Conservation (phyloP, 2,329 filamentous ascomycete genomes). For the Sarocladiaceae sp. region DNA sequence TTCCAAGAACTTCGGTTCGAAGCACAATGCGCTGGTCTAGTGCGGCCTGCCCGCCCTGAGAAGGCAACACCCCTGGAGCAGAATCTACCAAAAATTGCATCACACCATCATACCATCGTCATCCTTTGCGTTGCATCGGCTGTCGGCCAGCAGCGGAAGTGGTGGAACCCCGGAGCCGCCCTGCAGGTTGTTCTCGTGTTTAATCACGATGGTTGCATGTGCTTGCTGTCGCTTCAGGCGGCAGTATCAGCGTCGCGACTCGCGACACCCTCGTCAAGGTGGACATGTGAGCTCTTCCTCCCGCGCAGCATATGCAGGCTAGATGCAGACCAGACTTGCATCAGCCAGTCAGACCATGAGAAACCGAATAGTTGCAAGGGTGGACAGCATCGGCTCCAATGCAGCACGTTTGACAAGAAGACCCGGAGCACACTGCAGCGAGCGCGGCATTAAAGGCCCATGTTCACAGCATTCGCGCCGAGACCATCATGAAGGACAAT, state of each 20-base stretch:
- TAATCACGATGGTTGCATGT: background rate
- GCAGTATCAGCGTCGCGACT: too few relatives aligned
- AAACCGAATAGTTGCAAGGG: background rate
- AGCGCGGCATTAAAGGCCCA: background rate
- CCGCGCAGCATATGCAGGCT: constrained; percentile 4
- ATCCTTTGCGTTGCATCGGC: background rate
- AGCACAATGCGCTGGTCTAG: background rate
- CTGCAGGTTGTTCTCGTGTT: background rate
- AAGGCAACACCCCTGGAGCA: background rate
- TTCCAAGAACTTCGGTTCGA: background rate
- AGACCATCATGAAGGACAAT: background rate
- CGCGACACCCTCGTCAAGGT: background rate
- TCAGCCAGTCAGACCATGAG: background rate
- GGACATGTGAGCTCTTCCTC: constrained; percentile 5
- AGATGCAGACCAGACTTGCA: constrained; percentile 8
- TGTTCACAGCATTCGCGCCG: background rate
- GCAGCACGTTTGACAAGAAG: background rate
- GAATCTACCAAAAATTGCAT: background rate
- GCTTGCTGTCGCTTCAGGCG: background rate
- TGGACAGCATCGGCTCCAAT: background rate
- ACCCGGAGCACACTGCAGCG: background rate
- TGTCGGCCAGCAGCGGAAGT: background rate
- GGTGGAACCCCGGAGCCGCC: background rate
- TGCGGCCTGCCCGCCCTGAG: background rate
- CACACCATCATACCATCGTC: background rate